Percentiles rank a stretch among this genome's conserved stretches.
phyloP scores from a whole-genome alignment of 352 stramenopile genomes.

The Ophiocytium majus region DNA sequence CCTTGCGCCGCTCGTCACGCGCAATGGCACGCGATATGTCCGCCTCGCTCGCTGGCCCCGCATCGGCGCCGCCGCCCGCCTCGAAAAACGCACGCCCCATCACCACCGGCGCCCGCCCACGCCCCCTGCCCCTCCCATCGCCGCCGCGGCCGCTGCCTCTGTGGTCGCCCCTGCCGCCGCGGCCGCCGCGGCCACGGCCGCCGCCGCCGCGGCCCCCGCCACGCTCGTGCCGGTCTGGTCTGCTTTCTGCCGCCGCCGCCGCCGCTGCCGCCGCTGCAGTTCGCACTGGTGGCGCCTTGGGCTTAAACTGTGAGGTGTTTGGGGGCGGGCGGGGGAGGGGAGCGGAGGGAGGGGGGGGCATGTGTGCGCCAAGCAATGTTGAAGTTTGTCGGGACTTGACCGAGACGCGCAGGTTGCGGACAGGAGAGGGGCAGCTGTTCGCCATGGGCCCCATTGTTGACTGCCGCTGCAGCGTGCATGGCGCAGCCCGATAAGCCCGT shows the following conservation, averaged over 20 bases:
- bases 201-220: not conserved
- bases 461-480: too few species aligned
- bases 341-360: too few species aligned
- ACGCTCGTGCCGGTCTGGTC: too few species aligned
- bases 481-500: too few species aligned
- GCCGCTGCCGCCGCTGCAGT: not conserved
- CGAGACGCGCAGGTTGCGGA: too few species aligned
- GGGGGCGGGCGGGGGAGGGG: too few species aligned
- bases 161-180: not conserved
- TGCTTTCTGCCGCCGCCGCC: not conserved
- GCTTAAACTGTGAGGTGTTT: slow-evolving; percentile 13
- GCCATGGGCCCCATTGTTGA: too few species aligned
- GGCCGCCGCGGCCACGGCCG: not conserved
- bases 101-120: not conserved
- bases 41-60: slow-evolving; percentile 11
- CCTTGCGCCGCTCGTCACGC: not conserved
- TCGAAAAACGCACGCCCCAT: slow-evolving; percentile 19
- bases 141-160: not conserved
- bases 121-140: not conserved
- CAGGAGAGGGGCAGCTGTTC: too few species aligned
- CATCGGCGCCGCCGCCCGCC: not conserved
- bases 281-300: slow-evolving; percentile 10
- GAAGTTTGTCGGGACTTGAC: too few species aligned
- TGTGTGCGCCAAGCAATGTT: too few species aligned
- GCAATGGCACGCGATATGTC: slow-evolving; percentile 6